Evolutionary conservation across 2,329 filamentous ascomycete genomes (phyloP).

Genomic region (Nigrospora osmanthi): DNA sequence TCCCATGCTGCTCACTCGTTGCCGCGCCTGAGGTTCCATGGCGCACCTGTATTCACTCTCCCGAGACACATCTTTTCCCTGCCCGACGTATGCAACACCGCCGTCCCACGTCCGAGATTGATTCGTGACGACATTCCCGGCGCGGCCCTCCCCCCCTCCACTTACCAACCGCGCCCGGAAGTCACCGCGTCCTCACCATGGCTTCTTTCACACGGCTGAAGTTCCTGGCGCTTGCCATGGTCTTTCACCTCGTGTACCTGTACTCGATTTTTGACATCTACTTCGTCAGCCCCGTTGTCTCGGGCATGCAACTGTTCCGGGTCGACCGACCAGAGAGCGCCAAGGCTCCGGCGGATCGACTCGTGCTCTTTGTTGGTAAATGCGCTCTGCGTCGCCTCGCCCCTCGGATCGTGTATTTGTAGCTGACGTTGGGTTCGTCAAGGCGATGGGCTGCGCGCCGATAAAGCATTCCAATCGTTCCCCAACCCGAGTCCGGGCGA

Average conservation of each 20-base stretch:
- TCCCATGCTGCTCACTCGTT: too few species aligned
- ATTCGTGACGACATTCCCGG: too few species aligned
- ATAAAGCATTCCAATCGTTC: conserved; percentile 94
- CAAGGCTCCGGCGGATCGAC: conserved; percentile 76
- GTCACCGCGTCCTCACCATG: conserved; percentile 28
- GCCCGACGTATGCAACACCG: too few species aligned
- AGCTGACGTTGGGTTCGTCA: conserved; percentile 6
- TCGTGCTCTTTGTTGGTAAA: conserved; percentile 85
- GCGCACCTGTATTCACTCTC: too few species aligned
- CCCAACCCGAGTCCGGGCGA: conserved; percentile 72
- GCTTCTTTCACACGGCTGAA: conserved; percentile 57
- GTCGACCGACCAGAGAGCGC: conserved; percentile 51
- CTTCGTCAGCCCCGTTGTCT: conserved; percentile 95
- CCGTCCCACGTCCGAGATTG: too few species aligned
- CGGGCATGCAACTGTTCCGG: conserved; percentile 80
- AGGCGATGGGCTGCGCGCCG: conserved; percentile 89
- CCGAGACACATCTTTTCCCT: too few species aligned
- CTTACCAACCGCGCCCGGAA: too few species aligned
- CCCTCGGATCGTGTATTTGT: conserved; percentile 1
- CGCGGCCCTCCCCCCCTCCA: too few species aligned
- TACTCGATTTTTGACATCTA: conserved; percentile 98
- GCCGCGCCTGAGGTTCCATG: too few species aligned
- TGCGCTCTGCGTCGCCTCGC: neutral
- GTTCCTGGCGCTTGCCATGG: conserved; percentile 80
- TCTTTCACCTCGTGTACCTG: conserved; percentile 91